A percentile compares a stretch with the other conserved stretches of the same genome.
phyloP scores from a whole-genome alignment of 352 stramenopile genomes.

The Phytophthora meadii region DNA sequence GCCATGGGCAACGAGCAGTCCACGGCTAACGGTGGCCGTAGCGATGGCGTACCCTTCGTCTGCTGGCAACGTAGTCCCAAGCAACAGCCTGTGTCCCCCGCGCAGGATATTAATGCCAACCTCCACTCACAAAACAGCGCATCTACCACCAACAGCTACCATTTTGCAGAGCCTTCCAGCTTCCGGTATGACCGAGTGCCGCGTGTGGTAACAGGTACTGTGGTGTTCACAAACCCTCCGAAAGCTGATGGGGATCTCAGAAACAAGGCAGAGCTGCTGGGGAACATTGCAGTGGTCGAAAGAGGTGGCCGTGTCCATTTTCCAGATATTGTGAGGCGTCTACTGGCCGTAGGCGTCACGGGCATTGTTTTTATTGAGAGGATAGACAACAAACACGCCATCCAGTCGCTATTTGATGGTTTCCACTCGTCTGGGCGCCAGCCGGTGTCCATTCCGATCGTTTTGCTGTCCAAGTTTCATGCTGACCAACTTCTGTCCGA shows the following conservation, averaged over 20 bases:
- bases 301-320: constrained; percentile 83
- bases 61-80: constrained; percentile 52
- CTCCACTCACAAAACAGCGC: constrained; percentile 43
- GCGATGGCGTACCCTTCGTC: constrained; percentile 78
- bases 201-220: constrained; percentile 49
- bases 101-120: constrained; percentile 31
- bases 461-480: constrained; percentile 81
- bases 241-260: constrained; percentile 73
- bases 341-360: constrained; percentile 67
- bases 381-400: constrained; percentile 56
- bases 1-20: constrained; percentile 72
- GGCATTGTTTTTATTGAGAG: constrained; percentile 85
- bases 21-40: constrained; percentile 35
- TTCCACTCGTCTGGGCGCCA: constrained; percentile 88
- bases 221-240: constrained; percentile 72
- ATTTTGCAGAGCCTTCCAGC: constrained; percentile 87
- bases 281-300: constrained; percentile 81
- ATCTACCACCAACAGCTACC: constrained; percentile 41
- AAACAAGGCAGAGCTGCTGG: constrained; percentile 65
- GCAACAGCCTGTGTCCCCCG: constrained; percentile 14
- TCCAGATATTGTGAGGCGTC: constrained; percentile 79
- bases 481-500: constrained; percentile 73
- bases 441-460: constrained; percentile 74
- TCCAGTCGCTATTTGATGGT: constrained; percentile 84
- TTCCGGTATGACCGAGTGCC: constrained; percentile 78